These are phyloP conservation scores for Arachis monticola DNA, from an alignment of 331 rosid species.

Conservation along the genomic window DNA sequence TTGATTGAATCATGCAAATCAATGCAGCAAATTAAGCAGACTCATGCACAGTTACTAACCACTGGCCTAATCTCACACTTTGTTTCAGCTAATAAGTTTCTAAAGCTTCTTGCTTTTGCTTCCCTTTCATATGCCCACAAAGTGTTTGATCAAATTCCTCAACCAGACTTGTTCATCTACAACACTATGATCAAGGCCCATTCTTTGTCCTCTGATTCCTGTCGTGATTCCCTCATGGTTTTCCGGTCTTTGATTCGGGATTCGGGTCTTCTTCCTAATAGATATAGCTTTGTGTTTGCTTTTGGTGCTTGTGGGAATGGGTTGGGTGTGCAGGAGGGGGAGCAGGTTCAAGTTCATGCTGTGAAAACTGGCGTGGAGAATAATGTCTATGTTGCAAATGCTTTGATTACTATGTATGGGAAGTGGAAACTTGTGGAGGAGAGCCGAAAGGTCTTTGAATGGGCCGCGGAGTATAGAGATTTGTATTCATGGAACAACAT, in stretches of 20 bases:
- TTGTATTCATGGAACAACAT: slow-evolving; percentile 58
- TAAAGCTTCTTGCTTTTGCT: slow-evolving; percentile 32
- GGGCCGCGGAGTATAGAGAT: slow-evolving; percentile 42
- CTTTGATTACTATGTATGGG: slow-evolving; percentile 59
- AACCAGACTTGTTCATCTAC: slow-evolving; percentile 49
- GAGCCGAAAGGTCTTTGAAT: slow-evolving; percentile 46
- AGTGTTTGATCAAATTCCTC: slow-evolving; percentile 55
- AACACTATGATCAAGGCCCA: slow-evolving; percentile 57
- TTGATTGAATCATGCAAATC: slow-evolving; percentile 51
- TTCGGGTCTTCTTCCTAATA: slow-evolving; percentile 37
- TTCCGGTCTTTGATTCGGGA: slow-evolving; percentile 36
- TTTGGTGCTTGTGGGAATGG: slow-evolving; percentile 56
- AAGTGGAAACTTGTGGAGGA: slow-evolving; percentile 49
- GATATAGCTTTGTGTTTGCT: slow-evolving; percentile 56
- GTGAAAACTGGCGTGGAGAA: slow-evolving; percentile 51
- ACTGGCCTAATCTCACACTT: slow-evolving; percentile 42
- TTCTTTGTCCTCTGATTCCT: slow-evolving; percentile 45
- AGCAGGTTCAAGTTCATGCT: slow-evolving; percentile 51
- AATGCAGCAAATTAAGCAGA: slow-evolving; percentile 47
- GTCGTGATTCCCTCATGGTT: slow-evolving; percentile 35
- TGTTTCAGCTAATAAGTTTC: slow-evolving; percentile 46
- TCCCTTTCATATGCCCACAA: slow-evolving; percentile 51
- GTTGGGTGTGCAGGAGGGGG: slow-evolving; percentile 48
- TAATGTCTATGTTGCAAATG: slow-evolving; percentile 57
- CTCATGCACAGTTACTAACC: slow-evolving; percentile 53